Percentiles rank a stretch among this genome's conserved stretches.
Evolutionary conservation across 805 yeast species (phyloP).

Genomic region (Zygoascus bituminiphila): DNA sequence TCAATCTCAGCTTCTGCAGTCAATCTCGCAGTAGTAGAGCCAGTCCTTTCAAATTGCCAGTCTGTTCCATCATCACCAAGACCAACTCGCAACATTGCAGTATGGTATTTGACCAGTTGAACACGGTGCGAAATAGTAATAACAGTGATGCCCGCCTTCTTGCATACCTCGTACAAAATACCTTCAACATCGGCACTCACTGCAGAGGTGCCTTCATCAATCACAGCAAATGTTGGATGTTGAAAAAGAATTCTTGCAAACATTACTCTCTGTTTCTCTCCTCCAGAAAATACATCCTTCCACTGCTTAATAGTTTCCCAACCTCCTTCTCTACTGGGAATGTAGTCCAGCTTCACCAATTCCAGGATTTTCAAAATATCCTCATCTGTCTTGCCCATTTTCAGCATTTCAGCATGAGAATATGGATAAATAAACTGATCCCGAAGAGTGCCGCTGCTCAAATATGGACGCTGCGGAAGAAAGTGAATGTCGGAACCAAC

Average conservation of each 20-base stretch:
- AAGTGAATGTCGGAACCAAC: constrained; percentile 54
- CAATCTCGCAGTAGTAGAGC: constrained; percentile 56
- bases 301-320: constrained; percentile 51
- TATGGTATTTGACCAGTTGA: constrained; percentile 76
- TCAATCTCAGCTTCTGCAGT: constrained; percentile 70
- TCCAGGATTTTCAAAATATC: constrained; percentile 57
- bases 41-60: constrained; percentile 57
- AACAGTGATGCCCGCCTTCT: constrained; percentile 60
- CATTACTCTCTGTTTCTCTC: constrained; percentile 84
- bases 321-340: constrained; percentile 56
- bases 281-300: constrained; percentile 93
- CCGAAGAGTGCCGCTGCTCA: constrained; percentile 69
- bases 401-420: constrained; percentile 68
- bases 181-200: constrained; percentile 87
- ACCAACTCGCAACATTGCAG: constrained; percentile 59
- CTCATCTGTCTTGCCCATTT: constrained; percentile 60
- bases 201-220: constrained; percentile 94
- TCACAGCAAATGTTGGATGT: constrained; percentile 68
- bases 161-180: constrained; percentile 66
- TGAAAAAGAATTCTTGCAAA: constrained; percentile 81
- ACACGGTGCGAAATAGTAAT: constrained; percentile 82
- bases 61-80: constrained; percentile 37
- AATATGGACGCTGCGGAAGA: constrained; percentile 82
- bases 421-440: constrained; percentile 88
- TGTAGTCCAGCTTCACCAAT: constrained; percentile 74